Evolutionary conservation across 495 filamentous ascomycete species (phyloP).

Genomic region (Penicillium diatomitis): DNA sequence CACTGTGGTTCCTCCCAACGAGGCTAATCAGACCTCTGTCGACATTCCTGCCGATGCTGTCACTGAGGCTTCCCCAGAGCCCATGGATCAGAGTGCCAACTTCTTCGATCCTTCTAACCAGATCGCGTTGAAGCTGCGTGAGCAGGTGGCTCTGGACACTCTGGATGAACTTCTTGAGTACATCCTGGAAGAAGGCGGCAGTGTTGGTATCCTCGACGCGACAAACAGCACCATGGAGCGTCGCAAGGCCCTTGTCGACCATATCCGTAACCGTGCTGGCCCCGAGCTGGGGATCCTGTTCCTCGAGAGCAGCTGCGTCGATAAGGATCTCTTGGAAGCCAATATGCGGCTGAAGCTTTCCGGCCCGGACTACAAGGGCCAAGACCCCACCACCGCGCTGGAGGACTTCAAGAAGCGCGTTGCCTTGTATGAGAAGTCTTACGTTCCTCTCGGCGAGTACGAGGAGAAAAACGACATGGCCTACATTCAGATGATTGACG

Average conservation of each 20-base stretch:
- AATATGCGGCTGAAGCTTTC: constrained; percentile 98
- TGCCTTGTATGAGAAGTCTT: constrained; percentile 85
- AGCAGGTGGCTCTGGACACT: constrained; percentile 86
- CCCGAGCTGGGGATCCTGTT: constrained; percentile 83
- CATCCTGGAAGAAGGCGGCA: constrained; percentile 69
- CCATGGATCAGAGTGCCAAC: constrained; percentile 77
- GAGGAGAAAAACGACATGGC: constrained; percentile 84
- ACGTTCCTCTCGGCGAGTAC: constrained; percentile 82
- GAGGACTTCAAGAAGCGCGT: constrained; percentile 91
- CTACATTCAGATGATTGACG: constrained; percentile 95
- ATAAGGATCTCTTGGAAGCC: constrained; percentile 72
- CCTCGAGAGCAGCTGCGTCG: constrained; percentile 86
- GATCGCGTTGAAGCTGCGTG: constrained; percentile 70
- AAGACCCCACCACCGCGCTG: constrained; percentile 74
- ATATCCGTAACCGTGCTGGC: constrained; percentile 74
- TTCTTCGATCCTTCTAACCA: constrained; percentile 94
- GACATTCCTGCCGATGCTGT: constrained; percentile 15
- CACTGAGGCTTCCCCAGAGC: constrained; percentile 34
- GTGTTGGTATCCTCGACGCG: constrained; percentile 95
- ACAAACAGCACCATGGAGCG: constrained; percentile 91
- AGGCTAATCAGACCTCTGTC: constrained; percentile 11
- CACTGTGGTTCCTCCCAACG: constrained; percentile 21
- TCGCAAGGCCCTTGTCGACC: constrained; percentile 71
- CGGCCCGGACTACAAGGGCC: constrained; percentile 89
- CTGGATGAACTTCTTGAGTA: constrained; percentile 87